Conservation (phyloP, 495 filamentous ascomycete genomes). For the Diplogelasinospora grovesii region DNA sequence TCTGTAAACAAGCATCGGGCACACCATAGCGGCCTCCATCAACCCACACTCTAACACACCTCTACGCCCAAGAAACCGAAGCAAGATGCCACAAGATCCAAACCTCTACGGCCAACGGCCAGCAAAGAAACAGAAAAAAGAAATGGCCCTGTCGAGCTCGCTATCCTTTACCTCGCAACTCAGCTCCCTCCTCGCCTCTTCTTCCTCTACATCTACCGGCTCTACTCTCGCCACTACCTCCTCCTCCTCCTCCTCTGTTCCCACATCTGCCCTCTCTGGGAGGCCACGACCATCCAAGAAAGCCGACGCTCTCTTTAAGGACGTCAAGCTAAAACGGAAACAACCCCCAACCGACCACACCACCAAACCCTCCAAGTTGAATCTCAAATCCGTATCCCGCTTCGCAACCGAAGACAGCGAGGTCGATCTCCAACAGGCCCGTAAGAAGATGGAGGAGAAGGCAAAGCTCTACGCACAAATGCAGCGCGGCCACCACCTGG, state of each 20-base stretch:
- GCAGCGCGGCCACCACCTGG: conserved; percentile 64
- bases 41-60: too few species aligned
- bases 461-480: conserved; percentile 74
- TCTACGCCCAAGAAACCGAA: background rate
- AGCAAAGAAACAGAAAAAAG: conserved; percentile 50
- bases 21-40: too few species aligned
- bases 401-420: conserved; percentile 41
- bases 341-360: conserved; percentile 7
- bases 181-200: conserved; percentile 62
- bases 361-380: conserved; percentile 29
- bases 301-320: conserved; percentile 60
- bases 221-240: background rate
- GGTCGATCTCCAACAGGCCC: conserved; percentile 49
- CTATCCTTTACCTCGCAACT: conserved; percentile 76
- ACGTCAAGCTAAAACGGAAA: conserved; percentile 61
- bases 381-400: conserved; percentile 35
- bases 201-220: too few species aligned
- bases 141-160: conserved; percentile 62
- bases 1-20: too few species aligned
- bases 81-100: conserved; percentile 49
- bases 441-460: conserved; percentile 80
- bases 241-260: conserved; percentile 29
- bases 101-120: conserved; percentile 72
- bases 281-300: conserved; percentile 67
- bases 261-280: conserved; percentile 35